Conservation (phyloP, 139 green algal genomes). For the Medakamo hakoo region DNA sequence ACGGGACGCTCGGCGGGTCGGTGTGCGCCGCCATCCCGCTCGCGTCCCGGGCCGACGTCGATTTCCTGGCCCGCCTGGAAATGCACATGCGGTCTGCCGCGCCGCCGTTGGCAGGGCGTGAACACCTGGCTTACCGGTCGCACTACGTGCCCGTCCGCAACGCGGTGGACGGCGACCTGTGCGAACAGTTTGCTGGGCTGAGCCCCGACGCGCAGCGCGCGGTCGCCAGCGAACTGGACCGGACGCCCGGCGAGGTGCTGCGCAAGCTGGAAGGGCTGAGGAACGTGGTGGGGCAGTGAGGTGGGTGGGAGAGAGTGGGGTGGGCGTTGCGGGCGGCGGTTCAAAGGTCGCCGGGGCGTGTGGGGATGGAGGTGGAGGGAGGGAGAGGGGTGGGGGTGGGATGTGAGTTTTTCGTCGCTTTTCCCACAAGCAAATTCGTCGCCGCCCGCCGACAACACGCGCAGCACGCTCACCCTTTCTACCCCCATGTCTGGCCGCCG, state of each 20-base stretch:
- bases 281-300: constrained; percentile 59
- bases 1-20: constrained; percentile 66
- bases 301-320: no score
- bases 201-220: constrained; percentile 54
- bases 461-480: no score
- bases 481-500: no score
- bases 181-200: constrained; percentile 58
- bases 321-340: background rate
- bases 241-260: constrained; percentile 79
- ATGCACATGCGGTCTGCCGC: constrained; percentile 95
- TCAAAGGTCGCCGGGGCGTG: background rate
- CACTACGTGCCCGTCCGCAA: constrained; percentile 89
- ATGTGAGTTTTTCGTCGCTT: background rate
- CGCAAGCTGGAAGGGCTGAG: constrained; percentile 96
- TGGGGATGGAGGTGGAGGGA: background rate
- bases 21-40: constrained; percentile 83
- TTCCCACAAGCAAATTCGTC: no score
- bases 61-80: constrained; percentile 97
- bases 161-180: constrained; percentile 91
- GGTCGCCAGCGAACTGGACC: constrained; percentile 70
- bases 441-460: no score
- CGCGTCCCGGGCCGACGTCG: constrained; percentile 64
- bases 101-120: constrained; percentile 72
- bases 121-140: constrained; percentile 83
- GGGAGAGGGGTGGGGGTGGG: background rate